Evolutionary conservation across 495 filamentous ascomycete species (phyloP), one percentile per base, ranked within the genome.

Genomic region (Hypoxylon trugodes): DNA sequence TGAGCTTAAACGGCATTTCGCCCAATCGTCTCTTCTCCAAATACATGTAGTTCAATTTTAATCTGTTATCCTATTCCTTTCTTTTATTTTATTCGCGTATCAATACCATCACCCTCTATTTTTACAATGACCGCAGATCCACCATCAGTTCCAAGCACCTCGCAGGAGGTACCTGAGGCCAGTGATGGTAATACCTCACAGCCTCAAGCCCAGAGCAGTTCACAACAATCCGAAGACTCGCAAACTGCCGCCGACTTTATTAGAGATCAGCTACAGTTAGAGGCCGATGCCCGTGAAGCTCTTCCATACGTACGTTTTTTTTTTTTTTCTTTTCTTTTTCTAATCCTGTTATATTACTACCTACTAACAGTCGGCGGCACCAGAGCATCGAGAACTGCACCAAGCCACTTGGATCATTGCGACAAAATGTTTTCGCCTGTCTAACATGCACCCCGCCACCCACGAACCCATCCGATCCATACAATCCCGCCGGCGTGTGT

Each of bases 171-270:
- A 10, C 49, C 50, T 32, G 68, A 59, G 35, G 64, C 68, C 36
- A 52, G 69, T 51, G n/a, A n/a, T n/a, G 42, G 28, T 26, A 35
- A 26, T 52, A 60, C 67, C 35, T 51, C 66, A 19, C 57, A 38
- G 61, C 47, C 71, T 38, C 79, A 79, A 52, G 77, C 66, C 45
- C 72, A 83, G 43, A 89, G 86, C 79, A 79, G 87, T 59, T 92
- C 90, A 4, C 84, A 90, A 51, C 79, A 82, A 38, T 89, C 87
- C 8, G 82, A 86, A 24, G 70, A 79, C 55, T 96, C 92, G 10
- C 91, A 96, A 69, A 97, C 93, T 21, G 93, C 93, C 41, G 89
- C 87, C 66, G 91, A 97, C 88, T 98, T 92, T 74, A 93, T 98
- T 68, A 85, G 90, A 61, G 88, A 86, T 51, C 95, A 99, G 69